phyloP scores from a whole-genome alignment of 1,284 basidiomycete species.

The Ustilago nuda region DNA sequence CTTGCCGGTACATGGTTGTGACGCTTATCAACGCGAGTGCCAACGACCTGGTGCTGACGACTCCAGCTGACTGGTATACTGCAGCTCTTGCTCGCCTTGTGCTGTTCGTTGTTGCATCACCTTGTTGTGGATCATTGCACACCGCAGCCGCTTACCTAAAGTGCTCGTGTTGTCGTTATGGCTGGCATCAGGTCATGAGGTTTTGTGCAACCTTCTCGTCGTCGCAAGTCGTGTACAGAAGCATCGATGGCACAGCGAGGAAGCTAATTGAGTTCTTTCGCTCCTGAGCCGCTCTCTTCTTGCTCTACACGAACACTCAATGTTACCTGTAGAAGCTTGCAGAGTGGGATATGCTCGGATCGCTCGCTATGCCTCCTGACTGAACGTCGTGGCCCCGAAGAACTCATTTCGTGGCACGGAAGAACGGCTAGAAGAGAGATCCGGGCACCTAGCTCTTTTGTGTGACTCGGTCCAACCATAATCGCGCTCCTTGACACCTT shows the following conservation, averaged over 20 bases:
- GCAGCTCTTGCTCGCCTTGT: background rate
- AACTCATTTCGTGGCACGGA: background rate
- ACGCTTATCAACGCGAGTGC: background rate
- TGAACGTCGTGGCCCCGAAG: background rate
- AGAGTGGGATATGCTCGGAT: background rate
- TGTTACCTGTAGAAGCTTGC: background rate
- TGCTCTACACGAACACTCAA: background rate
- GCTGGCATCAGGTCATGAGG: background rate
- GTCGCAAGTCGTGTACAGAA: background rate
- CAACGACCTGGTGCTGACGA: background rate
- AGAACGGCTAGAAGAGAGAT: background rate
- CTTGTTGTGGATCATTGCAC: background rate
- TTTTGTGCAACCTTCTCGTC: background rate
- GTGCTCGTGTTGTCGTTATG: background rate
- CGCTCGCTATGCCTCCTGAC: background rate
- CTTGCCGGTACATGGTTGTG: background rate
- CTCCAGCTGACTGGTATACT: background rate
- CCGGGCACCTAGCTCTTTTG: constrained; percentile 1
- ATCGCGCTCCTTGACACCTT: background rate
- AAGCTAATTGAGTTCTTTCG: too few relatives aligned
- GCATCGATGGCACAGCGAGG: background rate
- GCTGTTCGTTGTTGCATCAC: background rate
- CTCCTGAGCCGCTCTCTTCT: background rate
- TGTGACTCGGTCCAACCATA: background rate
- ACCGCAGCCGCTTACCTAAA: background rate